A percentile compares a stretch with the other conserved stretches of the same genome.
Conservation (phyloP, 345 rosid species). For the Nephelium lappaceum region DNA sequence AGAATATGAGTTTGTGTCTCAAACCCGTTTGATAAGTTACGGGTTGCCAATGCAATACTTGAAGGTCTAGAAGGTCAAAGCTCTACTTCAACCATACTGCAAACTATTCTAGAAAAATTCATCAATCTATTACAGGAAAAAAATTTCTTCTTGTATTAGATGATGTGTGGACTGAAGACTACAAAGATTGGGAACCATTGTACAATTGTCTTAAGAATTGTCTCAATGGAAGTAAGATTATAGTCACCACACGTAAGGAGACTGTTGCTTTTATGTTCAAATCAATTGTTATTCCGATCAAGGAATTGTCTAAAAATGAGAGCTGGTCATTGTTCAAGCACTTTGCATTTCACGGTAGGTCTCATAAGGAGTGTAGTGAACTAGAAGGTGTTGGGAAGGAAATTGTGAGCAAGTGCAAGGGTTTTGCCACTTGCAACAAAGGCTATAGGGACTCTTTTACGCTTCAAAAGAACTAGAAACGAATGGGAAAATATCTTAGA, state of each 20-base stretch:
- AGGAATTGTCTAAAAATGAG: background rate
- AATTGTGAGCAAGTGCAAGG: background rate
- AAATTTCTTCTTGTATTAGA: too few species aligned
- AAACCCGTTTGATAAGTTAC: background rate
- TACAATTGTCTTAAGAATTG: too few species aligned
- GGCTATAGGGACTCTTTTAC: background rate
- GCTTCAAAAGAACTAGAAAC: background rate
- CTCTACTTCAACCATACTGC: too few species aligned
- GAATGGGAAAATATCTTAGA: background rate
- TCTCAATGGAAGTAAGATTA: too few species aligned
- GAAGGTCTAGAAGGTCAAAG: background rate
- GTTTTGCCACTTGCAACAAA: background rate
- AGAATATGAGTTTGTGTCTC: background rate
- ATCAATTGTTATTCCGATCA: too few species aligned
- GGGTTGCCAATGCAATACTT: background rate
- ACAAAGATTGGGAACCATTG: too few species aligned
- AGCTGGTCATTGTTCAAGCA: background rate
- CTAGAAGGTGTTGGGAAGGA: background rate
- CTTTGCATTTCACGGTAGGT: background rate
- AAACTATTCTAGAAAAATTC: too few species aligned
- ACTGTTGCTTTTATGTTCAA: too few species aligned
- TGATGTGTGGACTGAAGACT: too few species aligned
- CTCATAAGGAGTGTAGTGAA: background rate
- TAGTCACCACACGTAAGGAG: too few species aligned
- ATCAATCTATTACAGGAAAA: too few species aligned